Evolutionary conservation across 2,329 filamentous ascomycete genomes (phyloP).

Genomic region (Trichophyton simii): DNA sequence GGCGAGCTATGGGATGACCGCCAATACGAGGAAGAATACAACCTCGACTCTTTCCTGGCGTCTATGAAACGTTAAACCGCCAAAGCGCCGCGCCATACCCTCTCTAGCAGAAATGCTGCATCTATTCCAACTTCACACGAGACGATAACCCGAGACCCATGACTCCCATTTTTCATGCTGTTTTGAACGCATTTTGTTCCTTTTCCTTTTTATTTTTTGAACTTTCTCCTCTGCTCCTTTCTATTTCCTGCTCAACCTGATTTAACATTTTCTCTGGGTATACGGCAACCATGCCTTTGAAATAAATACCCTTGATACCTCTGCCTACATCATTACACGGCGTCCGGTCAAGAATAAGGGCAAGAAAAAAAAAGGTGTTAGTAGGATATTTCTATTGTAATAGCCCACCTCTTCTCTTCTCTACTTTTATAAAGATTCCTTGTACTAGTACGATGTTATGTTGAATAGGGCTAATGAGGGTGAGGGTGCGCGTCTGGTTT

Average conservation of each 20-base stretch:
- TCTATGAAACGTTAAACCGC: constrained; percentile 54
- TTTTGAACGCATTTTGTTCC: not conserved
- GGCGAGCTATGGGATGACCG: constrained; percentile 95
- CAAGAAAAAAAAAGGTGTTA: not conserved
- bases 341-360: not conserved
- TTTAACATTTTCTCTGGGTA: not conserved
- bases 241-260: not conserved
- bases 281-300: not conserved
- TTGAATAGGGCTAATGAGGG: not conserved
- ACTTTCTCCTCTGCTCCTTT: not conserved
- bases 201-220: not conserved
- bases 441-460: not conserved
- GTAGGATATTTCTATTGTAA: constrained; percentile 1
- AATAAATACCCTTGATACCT: not conserved
- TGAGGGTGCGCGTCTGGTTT: not conserved
- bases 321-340: not conserved
- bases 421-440: not conserved
- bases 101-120: not conserved
- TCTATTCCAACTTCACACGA: not conserved
- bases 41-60: constrained; percentile 87
- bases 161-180: not conserved
- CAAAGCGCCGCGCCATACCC: not conserved
- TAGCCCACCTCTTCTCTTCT: not conserved
- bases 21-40: constrained; percentile 97
- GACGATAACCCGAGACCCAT: not conserved